Evolutionary conservation across 257 asterid species (phyloP).

Genomic region (Gentiana straminea): DNA sequence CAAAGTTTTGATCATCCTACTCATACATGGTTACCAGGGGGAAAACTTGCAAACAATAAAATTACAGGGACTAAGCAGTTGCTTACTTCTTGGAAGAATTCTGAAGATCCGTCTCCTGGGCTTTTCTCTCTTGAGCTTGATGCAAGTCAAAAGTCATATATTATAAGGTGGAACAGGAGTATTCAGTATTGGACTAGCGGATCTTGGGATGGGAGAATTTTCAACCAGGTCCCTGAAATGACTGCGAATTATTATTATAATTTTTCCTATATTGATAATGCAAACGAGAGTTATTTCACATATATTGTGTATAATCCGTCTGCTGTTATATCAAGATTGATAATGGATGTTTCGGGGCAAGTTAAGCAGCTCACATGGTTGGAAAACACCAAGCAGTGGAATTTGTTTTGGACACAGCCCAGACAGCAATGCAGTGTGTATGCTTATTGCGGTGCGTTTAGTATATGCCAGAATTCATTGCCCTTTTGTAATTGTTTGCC

Average conservation of each 20-base stretch:
- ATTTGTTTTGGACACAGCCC: slow-evolving; percentile 31
- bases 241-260: slow-evolving; percentile 13
- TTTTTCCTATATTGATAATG: slow-evolving; percentile 16
- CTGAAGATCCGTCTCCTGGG: slow-evolving; percentile 67
- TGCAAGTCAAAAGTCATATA: slow-evolving; percentile 23
- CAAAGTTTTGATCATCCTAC: slow-evolving; percentile 24
- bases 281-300: slow-evolving; percentile 29
- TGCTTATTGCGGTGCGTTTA: slow-evolving; percentile 37
- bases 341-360: slow-evolving; percentile 37
- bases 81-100: slow-evolving; percentile 16
- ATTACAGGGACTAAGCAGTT: slow-evolving; percentile 5
- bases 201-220: slow-evolving; percentile 43
- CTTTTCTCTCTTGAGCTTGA: slow-evolving; percentile 52
- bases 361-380: slow-evolving; percentile 27
- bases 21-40: slow-evolving; percentile 16
- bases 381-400: slow-evolving; percentile 11
- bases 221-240: slow-evolving; percentile 44
- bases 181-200: slow-evolving; percentile 54
- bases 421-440: slow-evolving; percentile 29
- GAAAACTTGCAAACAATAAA: slow-evolving; percentile 9
- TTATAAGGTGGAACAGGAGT: slow-evolving; percentile 39
- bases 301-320: slow-evolving; percentile 14
- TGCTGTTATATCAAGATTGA: slow-evolving; percentile 14
- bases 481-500: slow-evolving; percentile 32
- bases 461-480: slow-evolving; percentile 18